phyloP scores from a whole-genome alignment of 2,329 filamentous ascomycete species.

The Pyrenophora tritici-repentis region DNA sequence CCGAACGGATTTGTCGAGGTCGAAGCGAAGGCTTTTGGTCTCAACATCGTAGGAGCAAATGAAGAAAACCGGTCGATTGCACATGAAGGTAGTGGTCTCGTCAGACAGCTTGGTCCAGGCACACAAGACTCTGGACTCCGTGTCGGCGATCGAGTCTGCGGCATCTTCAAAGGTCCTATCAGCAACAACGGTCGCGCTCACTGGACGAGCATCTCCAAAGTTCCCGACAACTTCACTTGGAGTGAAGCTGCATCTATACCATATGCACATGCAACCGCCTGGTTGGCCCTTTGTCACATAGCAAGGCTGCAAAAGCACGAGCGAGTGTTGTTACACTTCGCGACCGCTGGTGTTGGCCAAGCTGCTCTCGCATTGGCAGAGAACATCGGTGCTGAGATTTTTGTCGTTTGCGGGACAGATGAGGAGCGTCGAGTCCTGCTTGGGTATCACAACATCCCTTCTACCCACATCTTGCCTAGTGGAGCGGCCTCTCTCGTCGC shows the following conservation, averaged over 20 bases:
- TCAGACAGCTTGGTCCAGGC: neutral
- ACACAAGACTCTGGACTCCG: neutral
- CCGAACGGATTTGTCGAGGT: no score
- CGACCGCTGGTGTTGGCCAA: neutral
- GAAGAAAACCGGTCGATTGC: no score
- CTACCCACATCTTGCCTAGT: neutral
- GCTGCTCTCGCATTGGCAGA: conserved; percentile 2
- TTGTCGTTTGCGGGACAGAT: neutral
- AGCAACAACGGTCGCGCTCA: neutral
- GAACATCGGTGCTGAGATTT: neutral
- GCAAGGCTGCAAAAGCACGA: conserved; percentile 1
- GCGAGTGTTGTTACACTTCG: neutral
- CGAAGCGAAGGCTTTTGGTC: no score
- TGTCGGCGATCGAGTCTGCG: conserved; percentile 5
- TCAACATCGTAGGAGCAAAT: no score
- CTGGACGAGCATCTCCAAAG: neutral
- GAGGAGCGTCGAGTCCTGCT: neutral
- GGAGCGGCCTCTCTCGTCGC: neutral
- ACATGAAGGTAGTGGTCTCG: neutral
- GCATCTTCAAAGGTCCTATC: neutral
- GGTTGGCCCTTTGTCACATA: neutral
- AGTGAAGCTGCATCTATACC: neutral
- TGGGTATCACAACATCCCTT: neutral
- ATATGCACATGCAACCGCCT: neutral
- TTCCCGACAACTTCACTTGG: neutral